A percentile compares a stretch with the other conserved stretches of the same genome.
Conservation (phyloP, 129 eudicot genomes). For the Helianthus tuberosus region DNA sequence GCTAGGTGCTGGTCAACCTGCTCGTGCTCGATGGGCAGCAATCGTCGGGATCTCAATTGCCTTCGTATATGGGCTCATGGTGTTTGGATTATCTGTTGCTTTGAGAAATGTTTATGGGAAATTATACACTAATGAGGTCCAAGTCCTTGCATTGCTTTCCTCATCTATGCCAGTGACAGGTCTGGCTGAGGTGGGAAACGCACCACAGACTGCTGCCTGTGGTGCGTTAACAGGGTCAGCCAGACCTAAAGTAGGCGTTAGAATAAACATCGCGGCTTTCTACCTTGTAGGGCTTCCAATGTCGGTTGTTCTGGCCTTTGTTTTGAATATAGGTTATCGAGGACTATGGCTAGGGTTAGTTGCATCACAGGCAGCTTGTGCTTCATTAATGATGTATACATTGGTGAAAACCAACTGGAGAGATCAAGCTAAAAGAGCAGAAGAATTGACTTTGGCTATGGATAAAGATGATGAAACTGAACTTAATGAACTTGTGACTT, state of each 20-base stretch:
- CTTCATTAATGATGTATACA: slow-evolving; percentile 61
- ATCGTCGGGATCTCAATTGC: slow-evolving; percentile 49
- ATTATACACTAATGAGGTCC: slow-evolving; percentile 59
- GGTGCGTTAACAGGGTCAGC: slow-evolving; percentile 87
- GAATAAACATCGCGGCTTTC: slow-evolving; percentile 72
- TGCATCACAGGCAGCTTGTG: slow-evolving; percentile 70
- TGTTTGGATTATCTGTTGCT: slow-evolving; percentile 45
- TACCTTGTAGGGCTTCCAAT: slow-evolving; percentile 80
- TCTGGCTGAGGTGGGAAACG: slow-evolving; percentile 73
- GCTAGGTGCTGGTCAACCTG: slow-evolving; percentile 72
- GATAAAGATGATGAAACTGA: slow-evolving; percentile 45
- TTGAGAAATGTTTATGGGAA: slow-evolving; percentile 63
- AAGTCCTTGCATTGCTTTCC: slow-evolving; percentile 53
- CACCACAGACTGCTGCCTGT: slow-evolving; percentile 79
- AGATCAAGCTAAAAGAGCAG: slow-evolving; percentile 73
- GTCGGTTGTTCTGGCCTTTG: slow-evolving; percentile 52
- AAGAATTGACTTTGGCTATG: slow-evolving; percentile 60
- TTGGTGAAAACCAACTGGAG: slow-evolving; percentile 72
- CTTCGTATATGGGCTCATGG: slow-evolving; percentile 45
- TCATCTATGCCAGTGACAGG: slow-evolving; percentile 65
- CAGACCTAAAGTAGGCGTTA: slow-evolving; percentile 65
- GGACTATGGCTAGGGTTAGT: slow-evolving; percentile 87
- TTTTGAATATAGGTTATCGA: slow-evolving; percentile 55
- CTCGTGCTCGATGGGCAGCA: slow-evolving; percentile 51
- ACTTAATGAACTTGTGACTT: slow-evolving; percentile 52